These are phyloP conservation scores for Volvox carteri DNA, from an alignment of 163 green algal species.

Conservation along the genomic window DNA sequence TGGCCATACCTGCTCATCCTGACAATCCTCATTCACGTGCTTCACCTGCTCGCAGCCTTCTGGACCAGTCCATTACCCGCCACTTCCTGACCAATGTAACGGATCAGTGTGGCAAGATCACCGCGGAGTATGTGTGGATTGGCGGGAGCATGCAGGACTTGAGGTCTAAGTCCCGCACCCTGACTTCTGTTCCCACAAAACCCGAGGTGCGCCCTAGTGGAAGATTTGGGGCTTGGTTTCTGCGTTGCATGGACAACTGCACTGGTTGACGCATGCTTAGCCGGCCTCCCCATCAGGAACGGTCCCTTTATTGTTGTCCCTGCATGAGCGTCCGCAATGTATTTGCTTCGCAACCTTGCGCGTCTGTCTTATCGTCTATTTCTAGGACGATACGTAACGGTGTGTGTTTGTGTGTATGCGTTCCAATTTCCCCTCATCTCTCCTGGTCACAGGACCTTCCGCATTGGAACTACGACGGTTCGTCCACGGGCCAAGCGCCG, in stretches of 20 bases:
- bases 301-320: too few species aligned
- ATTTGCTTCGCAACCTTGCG: not conserved
- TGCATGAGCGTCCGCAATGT: not conserved
- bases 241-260: too few species aligned
- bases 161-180: constrained; percentile 89
- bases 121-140: constrained; percentile 96
- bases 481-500: constrained; percentile 92
- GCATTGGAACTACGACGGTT: constrained; percentile 98
- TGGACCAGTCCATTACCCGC: constrained; percentile 75
- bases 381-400: too few species aligned
- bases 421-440: not conserved
- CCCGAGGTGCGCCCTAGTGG: constrained; percentile 48
- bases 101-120: constrained; percentile 82
- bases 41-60: constrained; percentile 46
- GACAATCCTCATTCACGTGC: too few species aligned
- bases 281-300: too few species aligned
- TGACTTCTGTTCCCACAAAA: constrained; percentile 71
- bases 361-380: too few species aligned
- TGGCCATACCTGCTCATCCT: too few species aligned
- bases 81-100: constrained; percentile 65
- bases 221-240: too few species aligned
- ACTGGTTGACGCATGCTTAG: too few species aligned
- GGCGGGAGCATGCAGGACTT: constrained; percentile 88
- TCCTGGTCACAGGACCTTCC: constrained; percentile 83
- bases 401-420: too few species aligned